A percentile compares a stretch with the other conserved stretches of the same genome.
Evolutionary conservation across 208 protist genomes (phyloP).

Genomic region (Trypanosoma brucei): DNA sequence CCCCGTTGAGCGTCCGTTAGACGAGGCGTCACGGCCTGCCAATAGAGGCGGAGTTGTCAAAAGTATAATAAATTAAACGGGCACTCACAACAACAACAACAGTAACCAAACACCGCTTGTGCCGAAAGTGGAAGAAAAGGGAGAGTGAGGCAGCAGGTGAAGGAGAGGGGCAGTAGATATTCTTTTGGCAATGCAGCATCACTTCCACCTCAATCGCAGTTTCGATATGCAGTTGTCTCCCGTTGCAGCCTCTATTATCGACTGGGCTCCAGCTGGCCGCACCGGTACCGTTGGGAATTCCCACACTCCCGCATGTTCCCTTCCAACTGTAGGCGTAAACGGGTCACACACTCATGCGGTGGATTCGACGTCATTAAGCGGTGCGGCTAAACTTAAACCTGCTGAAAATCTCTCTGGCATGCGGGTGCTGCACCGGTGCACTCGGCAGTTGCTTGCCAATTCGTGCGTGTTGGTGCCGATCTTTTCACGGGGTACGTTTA

Average conservation of each 20-base stretch:
- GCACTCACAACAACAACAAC: too few species aligned
- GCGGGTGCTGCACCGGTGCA: neutral
- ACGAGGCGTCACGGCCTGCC: too few species aligned
- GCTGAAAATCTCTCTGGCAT: neutral
- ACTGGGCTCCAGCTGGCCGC: conserved; percentile 42
- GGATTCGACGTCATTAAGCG: neutral
- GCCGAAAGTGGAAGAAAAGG: conserved; percentile 9
- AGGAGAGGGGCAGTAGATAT: conserved; percentile 1
- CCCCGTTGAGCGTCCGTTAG: too few species aligned
- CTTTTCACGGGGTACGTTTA: conserved; percentile 34
- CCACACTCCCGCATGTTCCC: neutral
- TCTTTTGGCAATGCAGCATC: conserved; percentile 30
- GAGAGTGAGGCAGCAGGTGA: neutral
- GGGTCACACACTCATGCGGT: neutral
- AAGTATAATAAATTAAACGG: too few species aligned
- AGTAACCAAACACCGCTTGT: too few species aligned
- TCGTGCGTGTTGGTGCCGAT: conserved; percentile 42
- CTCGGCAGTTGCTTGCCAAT: conserved; percentile 11
- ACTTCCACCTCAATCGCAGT: conserved; percentile 62
- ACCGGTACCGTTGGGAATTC: neutral
- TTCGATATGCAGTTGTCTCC: conserved; percentile 77
- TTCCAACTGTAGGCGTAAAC: neutral
- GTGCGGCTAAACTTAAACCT: neutral
- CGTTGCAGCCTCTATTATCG: conserved; percentile 46
- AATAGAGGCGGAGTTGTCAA: too few species aligned